Evolutionary conservation across 495 filamentous ascomycete genomes (phyloP).

Genomic region (Talaromyces ruber): DNA sequence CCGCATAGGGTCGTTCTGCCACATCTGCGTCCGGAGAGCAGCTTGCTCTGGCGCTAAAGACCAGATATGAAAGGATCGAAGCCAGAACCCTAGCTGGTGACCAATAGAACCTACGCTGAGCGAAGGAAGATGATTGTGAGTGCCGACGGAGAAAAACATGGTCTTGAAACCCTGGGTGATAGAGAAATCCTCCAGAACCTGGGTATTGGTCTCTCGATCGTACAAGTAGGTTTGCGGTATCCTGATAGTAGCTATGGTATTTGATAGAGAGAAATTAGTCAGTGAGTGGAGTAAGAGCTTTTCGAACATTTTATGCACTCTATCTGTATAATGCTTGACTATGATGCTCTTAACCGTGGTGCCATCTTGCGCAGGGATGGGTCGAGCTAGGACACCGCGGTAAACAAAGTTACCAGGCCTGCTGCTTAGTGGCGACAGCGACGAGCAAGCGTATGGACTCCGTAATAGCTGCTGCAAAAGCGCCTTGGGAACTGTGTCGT

Average conservation of each 20-base stretch:
- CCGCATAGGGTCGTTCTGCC: conserved; percentile 35
- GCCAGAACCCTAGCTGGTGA: conserved; percentile 43
- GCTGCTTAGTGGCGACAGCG: conserved; percentile 37
- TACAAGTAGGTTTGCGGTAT: conserved; percentile 43
- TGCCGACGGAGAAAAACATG: conserved; percentile 34
- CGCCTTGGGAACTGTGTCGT: background rate
- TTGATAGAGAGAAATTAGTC: conserved; percentile 11
- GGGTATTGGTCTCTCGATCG: conserved; percentile 34
- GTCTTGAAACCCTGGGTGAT: conserved; percentile 42
- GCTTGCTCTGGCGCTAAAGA: conserved; percentile 23
- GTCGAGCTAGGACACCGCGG: conserved; percentile 26
- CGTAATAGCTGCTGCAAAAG: background rate
- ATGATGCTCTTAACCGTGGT: conserved; percentile 24
- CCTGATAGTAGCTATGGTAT: conserved; percentile 23
- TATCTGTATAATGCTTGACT: conserved; percentile 47
- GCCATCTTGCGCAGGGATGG: background rate
- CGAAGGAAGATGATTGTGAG: conserved; percentile 15
- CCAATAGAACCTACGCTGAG: conserved; percentile 28
- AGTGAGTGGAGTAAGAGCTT: conserved; percentile 20
- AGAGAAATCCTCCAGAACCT: conserved; percentile 44
- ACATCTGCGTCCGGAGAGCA: conserved; percentile 20
- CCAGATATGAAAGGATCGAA: conserved; percentile 45
- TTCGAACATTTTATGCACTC: conserved; percentile 34
- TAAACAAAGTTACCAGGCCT: conserved; percentile 53
- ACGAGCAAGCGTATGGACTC: conserved; percentile 42